phyloP scores from a whole-genome alignment of 495 filamentous ascomycete genomes.

The Neurospora sp. region DNA sequence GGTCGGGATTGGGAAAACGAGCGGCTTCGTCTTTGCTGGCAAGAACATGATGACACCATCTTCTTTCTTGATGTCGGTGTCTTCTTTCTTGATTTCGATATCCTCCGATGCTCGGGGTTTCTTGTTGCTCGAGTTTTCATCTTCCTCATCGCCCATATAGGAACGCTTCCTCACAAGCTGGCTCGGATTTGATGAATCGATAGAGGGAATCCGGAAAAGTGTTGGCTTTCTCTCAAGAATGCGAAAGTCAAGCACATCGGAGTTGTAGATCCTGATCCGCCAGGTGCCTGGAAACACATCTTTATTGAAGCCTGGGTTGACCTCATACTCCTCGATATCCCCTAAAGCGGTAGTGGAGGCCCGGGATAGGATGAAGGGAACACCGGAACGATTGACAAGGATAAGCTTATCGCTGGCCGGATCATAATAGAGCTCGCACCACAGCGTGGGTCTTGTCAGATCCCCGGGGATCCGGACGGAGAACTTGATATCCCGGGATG shows the following conservation, averaged over 20 bases:
- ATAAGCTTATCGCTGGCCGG: constrained; percentile 40
- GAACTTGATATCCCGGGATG: constrained; percentile 37
- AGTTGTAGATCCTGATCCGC: constrained; percentile 33
- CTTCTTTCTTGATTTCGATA: constrained; percentile 3
- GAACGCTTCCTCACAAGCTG: constrained; percentile 32
- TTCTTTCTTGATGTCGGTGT: constrained; percentile 1
- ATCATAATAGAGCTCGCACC: constrained; percentile 41
- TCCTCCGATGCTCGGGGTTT: constrained; percentile 21
- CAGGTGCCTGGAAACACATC: constrained; percentile 36
- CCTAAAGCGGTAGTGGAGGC: constrained; percentile 19
- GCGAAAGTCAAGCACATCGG: constrained; percentile 37
- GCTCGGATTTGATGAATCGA: constrained; percentile 3
- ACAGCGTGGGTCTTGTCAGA: constrained; percentile 26
- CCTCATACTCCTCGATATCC: constrained; percentile 24
- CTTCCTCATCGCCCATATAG: constrained; percentile 27
- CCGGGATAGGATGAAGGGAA: constrained; percentile 31
- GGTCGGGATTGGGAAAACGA: constrained; percentile 31
- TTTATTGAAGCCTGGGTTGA: constrained; percentile 30
- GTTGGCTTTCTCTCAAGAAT: constrained; percentile 37
- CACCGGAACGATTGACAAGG: constrained; percentile 34
- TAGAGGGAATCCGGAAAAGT: constrained; percentile 16
- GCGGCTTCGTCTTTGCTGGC: constrained; percentile 29
- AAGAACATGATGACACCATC: constrained; percentile 39
- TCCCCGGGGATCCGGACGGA: constrained; percentile 37
- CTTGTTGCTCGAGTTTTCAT: constrained; percentile 22